Conservation (phyloP, 257 asterid genomes). For the Jacaranda mimosifolia region DNA sequence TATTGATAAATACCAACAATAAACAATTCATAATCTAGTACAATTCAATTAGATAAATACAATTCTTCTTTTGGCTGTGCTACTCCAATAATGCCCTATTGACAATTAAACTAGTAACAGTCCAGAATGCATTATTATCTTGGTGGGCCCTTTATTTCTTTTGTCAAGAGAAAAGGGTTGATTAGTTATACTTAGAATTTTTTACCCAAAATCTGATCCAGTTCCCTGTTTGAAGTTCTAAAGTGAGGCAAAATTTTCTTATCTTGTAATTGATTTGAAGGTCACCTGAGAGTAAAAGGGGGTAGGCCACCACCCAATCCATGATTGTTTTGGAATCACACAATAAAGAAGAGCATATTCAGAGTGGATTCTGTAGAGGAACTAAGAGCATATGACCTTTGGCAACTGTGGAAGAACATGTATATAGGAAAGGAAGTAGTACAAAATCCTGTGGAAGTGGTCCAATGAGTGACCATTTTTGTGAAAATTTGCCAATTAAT, state of each 20-base stretch:
- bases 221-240: not conserved
- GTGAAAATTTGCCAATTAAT: no score
- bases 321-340: slow-evolving; percentile 5
- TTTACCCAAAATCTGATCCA: not conserved
- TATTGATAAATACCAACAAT: no score
- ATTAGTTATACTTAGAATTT: not conserved
- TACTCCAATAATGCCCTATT: not conserved
- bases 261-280: not conserved
- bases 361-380: not conserved
- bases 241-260: not conserved
- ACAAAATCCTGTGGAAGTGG: no score
- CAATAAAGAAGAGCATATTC: slow-evolving; percentile 4
- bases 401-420: no score
- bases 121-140: not conserved
- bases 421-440: no score
- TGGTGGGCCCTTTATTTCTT: not conserved
- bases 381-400: not conserved
- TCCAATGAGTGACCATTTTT: no score
- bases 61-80: not conserved
- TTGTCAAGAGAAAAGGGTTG: not conserved
- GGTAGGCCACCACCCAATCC: not conserved
- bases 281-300: not conserved
- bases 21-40: no score
- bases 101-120: not conserved
- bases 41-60: no score